phyloP scores from a whole-genome alignment of 1,284 basidiomycete species.

The Termitomyces sp. region DNA sequence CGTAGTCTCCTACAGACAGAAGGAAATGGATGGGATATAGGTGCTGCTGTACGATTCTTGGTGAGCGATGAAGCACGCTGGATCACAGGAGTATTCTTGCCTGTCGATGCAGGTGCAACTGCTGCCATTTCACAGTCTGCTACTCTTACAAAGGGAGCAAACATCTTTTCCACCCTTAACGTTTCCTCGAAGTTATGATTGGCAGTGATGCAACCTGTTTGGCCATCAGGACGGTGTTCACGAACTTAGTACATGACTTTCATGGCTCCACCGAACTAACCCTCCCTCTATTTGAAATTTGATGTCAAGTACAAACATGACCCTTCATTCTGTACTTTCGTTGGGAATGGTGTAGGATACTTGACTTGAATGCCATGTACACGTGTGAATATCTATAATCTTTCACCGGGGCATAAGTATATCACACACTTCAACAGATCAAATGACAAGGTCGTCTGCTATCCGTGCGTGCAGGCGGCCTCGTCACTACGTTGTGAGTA shows the following conservation, averaged over 20 bases:
- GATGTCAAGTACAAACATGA: background rate
- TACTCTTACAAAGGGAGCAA: constrained; percentile 3
- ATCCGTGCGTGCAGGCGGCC: too few species aligned
- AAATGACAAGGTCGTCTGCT: background rate
- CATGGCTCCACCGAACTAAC: background rate
- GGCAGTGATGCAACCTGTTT: background rate
- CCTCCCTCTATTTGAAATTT: background rate
- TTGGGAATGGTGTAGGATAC: background rate
- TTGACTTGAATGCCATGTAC: background rate
- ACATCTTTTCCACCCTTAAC: constrained; percentile 4
- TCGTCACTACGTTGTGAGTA: too few species aligned
- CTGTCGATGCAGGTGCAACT: constrained; percentile 35
- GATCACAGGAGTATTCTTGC: constrained; percentile 34
- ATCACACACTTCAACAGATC: background rate
- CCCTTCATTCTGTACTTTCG: too few species aligned
- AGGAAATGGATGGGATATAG: constrained; percentile 36
- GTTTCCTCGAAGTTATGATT: constrained; percentile 3
- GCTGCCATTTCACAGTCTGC: constrained; percentile 18
- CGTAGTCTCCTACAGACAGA: constrained; percentile 32
- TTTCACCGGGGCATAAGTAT: background rate
- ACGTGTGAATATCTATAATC: background rate
- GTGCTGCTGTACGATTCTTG: constrained; percentile 32
- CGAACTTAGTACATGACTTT: background rate
- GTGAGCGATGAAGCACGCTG: constrained; percentile 35
- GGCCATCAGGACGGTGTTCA: too few species aligned